A percentile compares a stretch with the other conserved stretches of the same genome.
Conservation (phyloP, 1,284 basidiomycete species). For the Trametes pubescens region DNA sequence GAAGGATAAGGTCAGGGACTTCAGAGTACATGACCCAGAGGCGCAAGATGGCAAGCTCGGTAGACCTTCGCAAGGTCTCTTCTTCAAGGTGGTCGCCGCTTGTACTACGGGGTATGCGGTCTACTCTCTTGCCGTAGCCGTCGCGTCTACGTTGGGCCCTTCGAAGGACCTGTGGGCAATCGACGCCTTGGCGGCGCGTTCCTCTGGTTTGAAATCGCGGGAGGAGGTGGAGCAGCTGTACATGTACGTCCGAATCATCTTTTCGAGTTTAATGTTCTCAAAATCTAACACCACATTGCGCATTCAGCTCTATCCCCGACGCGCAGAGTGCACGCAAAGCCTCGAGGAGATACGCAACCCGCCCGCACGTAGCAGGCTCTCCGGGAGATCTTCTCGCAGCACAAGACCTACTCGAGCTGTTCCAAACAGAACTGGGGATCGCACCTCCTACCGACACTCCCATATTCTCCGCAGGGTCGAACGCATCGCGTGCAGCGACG, state of each 20-base stretch:
- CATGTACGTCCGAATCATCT: slow-evolving; percentile 33
- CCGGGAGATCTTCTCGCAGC: slow-evolving; percentile 71
- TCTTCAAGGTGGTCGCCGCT: slow-evolving; percentile 11
- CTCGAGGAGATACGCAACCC: slow-evolving; percentile 66
- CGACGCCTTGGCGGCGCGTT: slow-evolving; percentile 8
- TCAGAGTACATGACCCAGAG: background rate
- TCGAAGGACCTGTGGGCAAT: slow-evolving; percentile 8
- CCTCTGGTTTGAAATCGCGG: background rate
- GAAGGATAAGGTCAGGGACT: background rate
- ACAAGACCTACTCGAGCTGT: slow-evolving; percentile 64
- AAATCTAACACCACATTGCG: background rate
- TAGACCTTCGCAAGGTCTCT: background rate
- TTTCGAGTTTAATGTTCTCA: background rate
- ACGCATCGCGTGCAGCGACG: slow-evolving; percentile 69
- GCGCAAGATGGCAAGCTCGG: background rate
- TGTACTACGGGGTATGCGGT: slow-evolving; percentile 12
- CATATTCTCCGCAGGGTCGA: slow-evolving; percentile 71
- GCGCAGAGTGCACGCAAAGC: slow-evolving; percentile 60
- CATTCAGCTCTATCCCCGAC: slow-evolving; percentile 62
- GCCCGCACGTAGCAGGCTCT: slow-evolving; percentile 79
- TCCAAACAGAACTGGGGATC: slow-evolving; percentile 69
- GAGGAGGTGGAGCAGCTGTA: slow-evolving; percentile 33
- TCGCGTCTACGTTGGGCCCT: background rate
- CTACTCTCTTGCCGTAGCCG: slow-evolving; percentile 4
- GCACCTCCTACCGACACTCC: slow-evolving; percentile 49